Conservation (phyloP, 1,284 basidiomycete genomes). For the Apiotrichum siamense region DNA sequence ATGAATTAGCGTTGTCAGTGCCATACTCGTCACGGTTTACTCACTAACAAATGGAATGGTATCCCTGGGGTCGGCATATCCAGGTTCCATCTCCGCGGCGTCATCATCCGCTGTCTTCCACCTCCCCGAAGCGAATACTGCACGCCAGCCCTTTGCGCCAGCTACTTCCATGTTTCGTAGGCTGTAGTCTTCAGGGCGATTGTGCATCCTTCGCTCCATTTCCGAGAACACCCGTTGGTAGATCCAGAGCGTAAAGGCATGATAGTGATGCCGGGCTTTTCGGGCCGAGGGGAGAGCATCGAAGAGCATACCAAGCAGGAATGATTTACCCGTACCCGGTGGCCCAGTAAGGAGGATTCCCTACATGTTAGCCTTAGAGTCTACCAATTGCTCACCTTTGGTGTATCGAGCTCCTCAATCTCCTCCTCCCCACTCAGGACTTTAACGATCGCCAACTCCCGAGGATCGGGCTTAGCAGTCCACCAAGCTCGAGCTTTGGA, state of each 20-base stretch:
- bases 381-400: constrained; percentile 54
- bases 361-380: constrained; percentile 12
- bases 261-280: constrained; percentile 63
- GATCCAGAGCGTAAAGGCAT: constrained; percentile 61
- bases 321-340: constrained; percentile 55
- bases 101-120: constrained; percentile 37
- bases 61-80: constrained; percentile 34
- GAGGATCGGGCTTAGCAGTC: constrained; percentile 1
- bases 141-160: constrained; percentile 37
- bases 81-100: constrained; percentile 7
- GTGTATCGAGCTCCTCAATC: constrained; percentile 56
- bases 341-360: constrained; percentile 53
- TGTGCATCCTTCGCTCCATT: constrained; percentile 28
- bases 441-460: constrained; percentile 49
- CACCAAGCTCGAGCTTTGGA: constrained; percentile 11
- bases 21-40: constrained; percentile 2
- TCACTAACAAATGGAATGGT: constrained; percentile 46
- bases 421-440: constrained; percentile 58
- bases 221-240: constrained; percentile 55
- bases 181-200: constrained; percentile 21
- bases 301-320: constrained; percentile 64
- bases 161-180: constrained; percentile 46
- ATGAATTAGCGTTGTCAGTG: constrained; percentile 12
- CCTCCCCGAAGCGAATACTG: constrained; percentile 48
- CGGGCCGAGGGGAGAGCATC: constrained; percentile 56